Evolutionary conservation across 2,329 filamentous ascomycete species (phyloP), one percentile per base, ranked within the genome.

Genomic region (Diaporthe vaccinii): DNA sequence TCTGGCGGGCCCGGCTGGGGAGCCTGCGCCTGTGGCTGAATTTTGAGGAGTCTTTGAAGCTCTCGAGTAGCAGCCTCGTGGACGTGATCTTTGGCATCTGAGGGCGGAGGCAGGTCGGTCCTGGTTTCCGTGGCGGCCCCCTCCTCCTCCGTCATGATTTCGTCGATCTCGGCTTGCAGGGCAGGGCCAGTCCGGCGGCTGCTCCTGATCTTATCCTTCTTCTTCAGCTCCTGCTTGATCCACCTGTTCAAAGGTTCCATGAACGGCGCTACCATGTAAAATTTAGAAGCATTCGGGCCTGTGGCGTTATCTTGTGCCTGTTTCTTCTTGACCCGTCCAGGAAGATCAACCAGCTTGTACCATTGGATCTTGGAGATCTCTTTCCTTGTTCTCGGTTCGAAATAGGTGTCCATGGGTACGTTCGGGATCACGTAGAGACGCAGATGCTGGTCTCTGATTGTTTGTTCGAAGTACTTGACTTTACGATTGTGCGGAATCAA

Each of bases 231-330:
- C 78, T 93, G 91, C n/a, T 91, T 87, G 62, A 98, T 95, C 96
- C 96, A 98, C 82, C 95, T 95, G 84, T 95, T 96, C 67, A 99
- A 85, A 8, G 92, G 94, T 1, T 92, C 92, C 73, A 98, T 87
- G 82, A 99, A 99, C 0, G 96, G 96, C 0, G 95, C 95, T 25
- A 99, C 97, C 95, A 98, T 98, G 85, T 98, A 99, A 83, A 98
- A 98, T 81, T 96, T 98, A 83, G 94, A 95, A 55, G 92, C 92
- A 79, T 93, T 94, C 3, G 88, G 84, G 20, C 86, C 85, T 17
- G 90, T 88, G 49, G 89, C 87, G 20, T 86, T 86, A n/a, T 91
- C 89, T 22, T 91, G 88, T 17, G 86, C 86, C 65, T 83, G 83
- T 25, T 87, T 87, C 81, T 93, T 95, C 82, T 93, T 94, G 73